Evolutionary conservation across 1,284 basidiomycete species (phyloP).

Genomic region (Cystobasidium slooffiae): DNA sequence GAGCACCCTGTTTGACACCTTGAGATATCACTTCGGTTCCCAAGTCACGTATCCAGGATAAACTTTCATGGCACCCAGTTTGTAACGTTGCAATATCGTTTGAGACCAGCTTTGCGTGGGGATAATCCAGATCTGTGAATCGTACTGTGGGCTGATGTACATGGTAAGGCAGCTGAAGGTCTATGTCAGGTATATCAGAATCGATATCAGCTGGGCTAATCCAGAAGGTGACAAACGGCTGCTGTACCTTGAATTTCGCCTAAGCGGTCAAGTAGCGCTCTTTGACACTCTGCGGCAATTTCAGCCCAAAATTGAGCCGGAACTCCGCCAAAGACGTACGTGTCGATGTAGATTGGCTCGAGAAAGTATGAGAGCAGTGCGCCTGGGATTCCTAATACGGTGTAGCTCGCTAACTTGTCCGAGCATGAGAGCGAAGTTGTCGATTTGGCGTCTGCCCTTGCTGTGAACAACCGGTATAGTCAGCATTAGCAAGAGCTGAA

Average conservation of each 20-base stretch:
- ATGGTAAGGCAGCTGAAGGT: conserved; percentile 3
- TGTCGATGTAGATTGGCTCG: conserved; percentile 67
- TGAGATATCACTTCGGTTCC: conserved; percentile 70
- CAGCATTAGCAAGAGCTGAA: not conserved
- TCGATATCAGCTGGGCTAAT: conserved; percentile 2
- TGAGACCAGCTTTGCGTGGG: conserved; percentile 62
- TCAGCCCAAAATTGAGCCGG: conserved; percentile 45
- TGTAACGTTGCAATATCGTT: conserved; percentile 49
- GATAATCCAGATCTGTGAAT: conserved; percentile 67
- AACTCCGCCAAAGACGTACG: conserved; percentile 74
- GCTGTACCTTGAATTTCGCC: conserved; percentile 48
- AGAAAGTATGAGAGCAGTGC: conserved; percentile 66
- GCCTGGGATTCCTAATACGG: conserved; percentile 80
- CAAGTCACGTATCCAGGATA: conserved; percentile 70
- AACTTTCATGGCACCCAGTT: conserved; percentile 59
- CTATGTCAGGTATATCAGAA: not conserved
- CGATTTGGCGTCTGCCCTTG: conserved; percentile 76
- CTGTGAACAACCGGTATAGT: conserved; percentile 30
- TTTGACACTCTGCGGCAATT: conserved; percentile 56
- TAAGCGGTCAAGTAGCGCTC: conserved; percentile 23
- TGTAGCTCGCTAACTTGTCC: conserved; percentile 87
- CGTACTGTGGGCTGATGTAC: conserved; percentile 60
- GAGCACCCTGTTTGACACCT: conserved; percentile 73
- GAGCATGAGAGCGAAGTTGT: conserved; percentile 84
- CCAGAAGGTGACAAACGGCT: conserved; percentile 60